phyloP scores from a whole-genome alignment of 2,329 filamentous ascomycete species.

The Epicoccum sorghinum region DNA sequence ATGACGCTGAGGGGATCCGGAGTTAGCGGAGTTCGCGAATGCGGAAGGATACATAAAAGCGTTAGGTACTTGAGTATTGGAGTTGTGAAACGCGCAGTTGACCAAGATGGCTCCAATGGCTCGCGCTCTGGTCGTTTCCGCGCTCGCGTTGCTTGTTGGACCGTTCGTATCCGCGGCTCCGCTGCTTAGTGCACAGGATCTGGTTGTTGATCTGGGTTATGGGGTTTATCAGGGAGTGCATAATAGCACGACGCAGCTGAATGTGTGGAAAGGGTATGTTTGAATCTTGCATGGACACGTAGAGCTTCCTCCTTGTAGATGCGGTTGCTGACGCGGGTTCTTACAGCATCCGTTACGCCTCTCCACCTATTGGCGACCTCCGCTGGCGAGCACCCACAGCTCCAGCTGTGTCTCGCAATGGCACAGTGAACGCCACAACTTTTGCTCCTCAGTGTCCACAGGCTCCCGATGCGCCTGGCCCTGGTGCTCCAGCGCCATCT shows the following conservation, averaged over 20 bases:
- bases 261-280: constrained; percentile 33
- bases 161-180: constrained; percentile 1
- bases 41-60: background rate
- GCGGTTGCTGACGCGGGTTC: background rate
- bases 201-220: constrained; percentile 28
- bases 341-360: constrained; percentile 30
- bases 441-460: constrained; percentile 28
- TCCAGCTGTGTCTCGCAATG: constrained; percentile 13
- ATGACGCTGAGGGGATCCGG: constrained; percentile 4
- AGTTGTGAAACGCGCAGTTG: too few relatives aligned
- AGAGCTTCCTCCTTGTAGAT: background rate
- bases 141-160: constrained; percentile 1
- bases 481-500: background rate
- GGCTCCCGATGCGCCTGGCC: constrained; percentile 9
- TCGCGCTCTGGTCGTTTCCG: background rate
- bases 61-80: too few relatives aligned
- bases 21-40: background rate
- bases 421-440: constrained; percentile 10
- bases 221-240: constrained; percentile 24
- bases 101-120: background rate
- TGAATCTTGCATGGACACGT: background rate
- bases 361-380: constrained; percentile 20
- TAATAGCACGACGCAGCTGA: constrained; percentile 25
- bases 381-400: constrained; percentile 28
- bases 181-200: background rate